phyloP scores from a whole-genome alignment of 2,329 filamentous ascomycete species.

The Pseudocercospora crystallina region DNA sequence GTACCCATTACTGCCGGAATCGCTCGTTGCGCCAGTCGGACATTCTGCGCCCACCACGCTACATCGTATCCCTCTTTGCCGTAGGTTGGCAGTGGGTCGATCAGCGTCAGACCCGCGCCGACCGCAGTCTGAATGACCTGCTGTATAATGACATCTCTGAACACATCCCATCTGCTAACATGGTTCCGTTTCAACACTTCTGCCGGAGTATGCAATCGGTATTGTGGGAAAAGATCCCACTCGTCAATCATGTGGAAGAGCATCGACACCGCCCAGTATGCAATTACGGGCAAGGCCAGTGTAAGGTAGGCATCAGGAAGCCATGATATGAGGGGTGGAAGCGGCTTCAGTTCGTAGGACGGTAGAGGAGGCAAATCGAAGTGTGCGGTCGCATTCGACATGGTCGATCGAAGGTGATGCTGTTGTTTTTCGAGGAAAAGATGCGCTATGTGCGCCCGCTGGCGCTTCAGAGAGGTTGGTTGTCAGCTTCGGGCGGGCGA shows the following conservation, averaged over 20 bases:
- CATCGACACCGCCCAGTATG: conserved; percentile 85
- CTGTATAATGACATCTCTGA: conserved; percentile 87
- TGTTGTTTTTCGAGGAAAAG: conserved; percentile 3
- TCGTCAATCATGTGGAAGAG: conserved; percentile 86
- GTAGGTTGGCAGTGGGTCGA: conserved; percentile 70
- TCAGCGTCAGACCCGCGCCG: conserved; percentile 64
- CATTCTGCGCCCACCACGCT: conserved; percentile 81
- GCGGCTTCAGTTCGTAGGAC: conserved; percentile 69
- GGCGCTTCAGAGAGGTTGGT: conserved; percentile 7
- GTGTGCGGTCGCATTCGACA: conserved; percentile 45
- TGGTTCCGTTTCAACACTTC: conserved; percentile 87
- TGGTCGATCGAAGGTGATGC: conserved; percentile 17
- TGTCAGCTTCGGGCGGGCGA: too few species aligned
- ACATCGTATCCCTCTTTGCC: conserved; percentile 85
- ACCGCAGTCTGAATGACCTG: conserved; percentile 83
- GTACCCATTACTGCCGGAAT: conserved; percentile 70
- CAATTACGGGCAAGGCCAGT: conserved; percentile 72
- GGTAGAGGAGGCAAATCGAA: conserved; percentile 80
- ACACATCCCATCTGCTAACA: conserved; percentile 78
- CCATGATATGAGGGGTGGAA: conserved; percentile 71
- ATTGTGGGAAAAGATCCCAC: conserved; percentile 82
- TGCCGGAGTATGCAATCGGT: conserved; percentile 90
- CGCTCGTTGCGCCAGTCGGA: conserved; percentile 75
- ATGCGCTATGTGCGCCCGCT: conserved; percentile 3
- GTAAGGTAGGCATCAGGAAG: conserved; percentile 80